These are phyloP conservation scores for Saccharomycopsis oosterbeekiorum DNA, from an alignment of 805 yeast species.

Conservation along the genomic window DNA sequence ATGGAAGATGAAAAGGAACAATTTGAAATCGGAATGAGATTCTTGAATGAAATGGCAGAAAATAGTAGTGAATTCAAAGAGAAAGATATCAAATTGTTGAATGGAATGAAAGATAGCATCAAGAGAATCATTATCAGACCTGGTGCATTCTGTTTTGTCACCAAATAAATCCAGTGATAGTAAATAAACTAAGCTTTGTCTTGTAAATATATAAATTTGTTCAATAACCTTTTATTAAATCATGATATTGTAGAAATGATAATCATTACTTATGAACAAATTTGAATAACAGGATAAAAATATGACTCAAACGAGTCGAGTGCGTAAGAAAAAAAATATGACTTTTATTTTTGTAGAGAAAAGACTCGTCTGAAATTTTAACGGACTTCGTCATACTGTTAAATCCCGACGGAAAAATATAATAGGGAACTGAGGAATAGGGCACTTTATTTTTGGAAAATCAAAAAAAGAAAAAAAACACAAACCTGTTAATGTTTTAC, in stretches of 20 bases:
- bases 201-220: neutral
- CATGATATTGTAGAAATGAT: neutral
- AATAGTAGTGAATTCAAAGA: conserved; percentile 25
- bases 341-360: neutral
- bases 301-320: neutral
- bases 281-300: neutral
- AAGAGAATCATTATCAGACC: conserved; percentile 48
- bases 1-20: conserved; percentile 28
- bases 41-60: conserved; percentile 26
- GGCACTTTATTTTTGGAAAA: no score
- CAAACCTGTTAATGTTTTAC: neutral
- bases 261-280: neutral
- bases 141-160: conserved; percentile 37
- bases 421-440: no score
- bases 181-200: neutral
- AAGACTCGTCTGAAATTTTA: neutral
- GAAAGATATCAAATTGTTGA: conserved; percentile 34
- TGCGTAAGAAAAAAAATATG: neutral
- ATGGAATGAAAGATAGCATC: conserved; percentile 25
- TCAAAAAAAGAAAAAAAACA: no score
- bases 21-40: neutral
- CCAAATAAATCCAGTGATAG: neutral
- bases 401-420: no score
- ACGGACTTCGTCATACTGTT: neutral
- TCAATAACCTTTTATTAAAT: neutral